phyloP scores from a whole-genome alignment of 176 grass and related monocot species.

The Aegilops speltoides region DNA sequence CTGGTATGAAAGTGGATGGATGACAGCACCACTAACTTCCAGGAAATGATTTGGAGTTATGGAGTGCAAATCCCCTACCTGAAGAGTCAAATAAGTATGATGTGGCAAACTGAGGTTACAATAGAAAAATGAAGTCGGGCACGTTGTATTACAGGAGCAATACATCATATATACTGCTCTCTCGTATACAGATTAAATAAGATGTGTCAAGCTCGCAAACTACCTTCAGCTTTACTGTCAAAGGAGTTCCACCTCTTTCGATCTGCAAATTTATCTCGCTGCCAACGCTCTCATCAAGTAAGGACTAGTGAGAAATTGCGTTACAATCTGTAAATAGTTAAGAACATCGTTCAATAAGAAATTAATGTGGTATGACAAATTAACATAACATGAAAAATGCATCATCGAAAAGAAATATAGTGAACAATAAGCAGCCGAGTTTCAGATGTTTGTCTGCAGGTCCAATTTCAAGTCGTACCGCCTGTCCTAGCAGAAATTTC shows the following conservation, averaged over 20 bases:
- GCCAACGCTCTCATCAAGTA: constrained; percentile 80
- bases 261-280: constrained; percentile 72
- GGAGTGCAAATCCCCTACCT: constrained; percentile 97
- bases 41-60: constrained; percentile 97
- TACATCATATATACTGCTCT: not conserved
- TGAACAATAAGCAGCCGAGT: not conserved
- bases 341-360: constrained; percentile 2
- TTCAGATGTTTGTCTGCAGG: constrained; percentile 78
- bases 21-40: constrained; percentile 91
- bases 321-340: constrained; percentile 70
- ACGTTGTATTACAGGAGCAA: not conserved
- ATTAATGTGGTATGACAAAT: not conserved
- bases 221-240: constrained; percentile 78
- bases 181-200: not conserved
- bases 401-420: too few species aligned
- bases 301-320: constrained; percentile 76
- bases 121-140: not conserved
- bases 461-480: constrained; percentile 80
- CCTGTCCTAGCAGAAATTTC: constrained; percentile 47
- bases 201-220: constrained; percentile 1
- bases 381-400: too few species aligned
- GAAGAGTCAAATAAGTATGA: constrained; percentile 25
- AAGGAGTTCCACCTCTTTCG: constrained; percentile 79
- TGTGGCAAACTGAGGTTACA: not conserved
- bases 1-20: constrained; percentile 96